These are phyloP conservation scores for Tolypocladium capitatum DNA, from an alignment of 2,329 filamentous ascomycete species.

Conservation along the genomic window DNA sequence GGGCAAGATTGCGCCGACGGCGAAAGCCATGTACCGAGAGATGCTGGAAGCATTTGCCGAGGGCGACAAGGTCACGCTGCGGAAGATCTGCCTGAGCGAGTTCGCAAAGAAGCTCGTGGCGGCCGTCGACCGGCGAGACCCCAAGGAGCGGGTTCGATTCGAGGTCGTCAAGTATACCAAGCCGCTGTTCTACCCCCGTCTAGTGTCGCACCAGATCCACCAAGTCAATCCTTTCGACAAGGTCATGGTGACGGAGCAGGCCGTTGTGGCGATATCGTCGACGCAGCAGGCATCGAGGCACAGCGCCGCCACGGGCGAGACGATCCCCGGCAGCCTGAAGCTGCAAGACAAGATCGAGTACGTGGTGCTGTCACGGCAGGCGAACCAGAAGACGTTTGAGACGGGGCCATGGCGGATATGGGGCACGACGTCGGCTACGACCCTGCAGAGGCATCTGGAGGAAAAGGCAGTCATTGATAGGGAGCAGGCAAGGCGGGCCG, in stretches of 20 bases:
- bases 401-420: slow-evolving; percentile 48
- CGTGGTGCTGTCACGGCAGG: slow-evolving; percentile 41
- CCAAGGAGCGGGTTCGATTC: slow-evolving; percentile 34
- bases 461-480: slow-evolving; percentile 21
- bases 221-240: slow-evolving; percentile 29
- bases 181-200: slow-evolving; percentile 26
- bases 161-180: slow-evolving; percentile 38
- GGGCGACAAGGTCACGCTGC: slow-evolving; percentile 38
- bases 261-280: slow-evolving; percentile 46
- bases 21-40: slow-evolving; percentile 44
- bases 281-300: slow-evolving; percentile 38
- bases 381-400: slow-evolving; percentile 32
- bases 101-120: slow-evolving; percentile 37
- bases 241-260: slow-evolving; percentile 30
- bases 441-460: slow-evolving; percentile 24
- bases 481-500: slow-evolving; percentile 19
- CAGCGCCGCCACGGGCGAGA: slow-evolving; percentile 19
- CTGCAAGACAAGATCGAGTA: slow-evolving; percentile 48
- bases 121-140: slow-evolving; percentile 38
- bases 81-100: slow-evolving; percentile 38
- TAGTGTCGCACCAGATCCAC: slow-evolving; percentile 42
- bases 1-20: slow-evolving; percentile 33
- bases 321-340: slow-evolving; percentile 33
- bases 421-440: slow-evolving; percentile 46
- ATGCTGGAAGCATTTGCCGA: slow-evolving; percentile 49